Evolutionary conservation across 768 basidiomycete species (phyloP), one percentile per base, ranked within the genome.

Genomic region (Epithele typhae): DNA sequence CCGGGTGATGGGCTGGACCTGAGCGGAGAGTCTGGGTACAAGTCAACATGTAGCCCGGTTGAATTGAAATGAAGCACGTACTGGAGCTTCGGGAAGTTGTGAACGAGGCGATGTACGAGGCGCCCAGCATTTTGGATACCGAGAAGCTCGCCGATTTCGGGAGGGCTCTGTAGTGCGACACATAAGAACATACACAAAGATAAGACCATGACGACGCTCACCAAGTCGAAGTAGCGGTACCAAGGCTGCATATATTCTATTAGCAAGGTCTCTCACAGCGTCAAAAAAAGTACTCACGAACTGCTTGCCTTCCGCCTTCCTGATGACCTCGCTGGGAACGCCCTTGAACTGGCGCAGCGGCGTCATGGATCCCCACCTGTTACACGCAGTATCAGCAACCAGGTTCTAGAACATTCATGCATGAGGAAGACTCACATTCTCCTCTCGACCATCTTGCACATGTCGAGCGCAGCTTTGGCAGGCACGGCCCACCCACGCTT

Each of bases 401-500:
- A 4, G 21, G 5, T 15, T 1, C 6, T 35, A 9, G 1, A 15
- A 5, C 45, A 25, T 21, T 23, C 11, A 21, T 37, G 45, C 17
- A 4, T 30, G 24, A 11, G 22, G 19, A 11, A 5, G 2, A 67
- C 82, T 58, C 34, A 84, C 90, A 92, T 89, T 45, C 84, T 69
- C 56, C 84, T 81, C 59, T 92, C 91, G 0, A 91, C 87, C 92
- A 95, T 95, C 70, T 98, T 97, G 73, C 93, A 98, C 47, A 99
- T 68, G 50, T 92, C 87, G 23, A 98, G 75, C 4, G 92, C 92
- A 6, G 90, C 86, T 56, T 91, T 84, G 0, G 95, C 92, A 0
- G 94, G 92, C 1, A 87, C 76, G 2, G 96, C 92, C 96, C 96
- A 99, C n/a, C 94, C 94, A 35, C 93, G 84, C 69, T 95, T 96